These are phyloP conservation scores for Pseudocercospora ulei DNA, from an alignment of 2,329 filamentous ascomycete species.

Conservation along the genomic window DNA sequence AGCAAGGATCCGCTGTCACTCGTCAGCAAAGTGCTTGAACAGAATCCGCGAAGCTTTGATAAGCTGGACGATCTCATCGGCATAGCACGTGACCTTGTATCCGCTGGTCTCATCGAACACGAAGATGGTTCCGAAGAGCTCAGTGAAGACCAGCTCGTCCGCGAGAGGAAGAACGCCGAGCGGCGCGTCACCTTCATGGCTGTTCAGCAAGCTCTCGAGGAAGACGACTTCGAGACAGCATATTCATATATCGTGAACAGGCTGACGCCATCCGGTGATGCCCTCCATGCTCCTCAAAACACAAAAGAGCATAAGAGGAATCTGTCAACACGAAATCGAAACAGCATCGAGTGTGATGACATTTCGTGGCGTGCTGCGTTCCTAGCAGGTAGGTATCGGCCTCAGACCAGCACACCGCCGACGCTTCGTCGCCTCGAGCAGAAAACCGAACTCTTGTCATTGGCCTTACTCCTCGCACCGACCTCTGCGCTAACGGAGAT, in stretches of 20 bases:
- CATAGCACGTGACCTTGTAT: conserved; percentile 58
- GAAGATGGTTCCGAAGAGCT: conserved; percentile 30
- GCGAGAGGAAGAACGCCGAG: conserved; percentile 41
- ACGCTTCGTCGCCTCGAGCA: conserved; percentile 64
- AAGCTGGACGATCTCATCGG: conserved; percentile 62
- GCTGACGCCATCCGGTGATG: conserved; percentile 39
- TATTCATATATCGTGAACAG: conserved; percentile 73
- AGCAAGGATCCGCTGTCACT: conserved; percentile 65
- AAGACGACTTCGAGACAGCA: conserved; percentile 76
- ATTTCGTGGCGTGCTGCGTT: conserved; percentile 72
- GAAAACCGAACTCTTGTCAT: conserved; percentile 67
- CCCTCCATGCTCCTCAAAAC: conserved; percentile 19
- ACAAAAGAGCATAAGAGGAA: conserved; percentile 12
- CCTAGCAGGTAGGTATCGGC: conserved; percentile 63
- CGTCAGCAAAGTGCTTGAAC: conserved; percentile 61
- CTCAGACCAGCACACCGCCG: conserved; percentile 41
- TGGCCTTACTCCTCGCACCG: conserved; percentile 65
- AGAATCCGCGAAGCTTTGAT: conserved; percentile 65
- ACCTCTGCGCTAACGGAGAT: conserved; percentile 61
- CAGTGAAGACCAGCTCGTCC: conserved; percentile 26
- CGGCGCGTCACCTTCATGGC: conserved; percentile 69
- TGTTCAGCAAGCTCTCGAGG: conserved; percentile 50
- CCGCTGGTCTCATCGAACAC: conserved; percentile 38
- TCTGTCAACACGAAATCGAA: conserved; percentile 20
- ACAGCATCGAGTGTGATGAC: conserved; percentile 44